Base-by-base conservation (phyloP, 2,329 filamentous ascomycete species). In the Fusarium sp. region DNA sequence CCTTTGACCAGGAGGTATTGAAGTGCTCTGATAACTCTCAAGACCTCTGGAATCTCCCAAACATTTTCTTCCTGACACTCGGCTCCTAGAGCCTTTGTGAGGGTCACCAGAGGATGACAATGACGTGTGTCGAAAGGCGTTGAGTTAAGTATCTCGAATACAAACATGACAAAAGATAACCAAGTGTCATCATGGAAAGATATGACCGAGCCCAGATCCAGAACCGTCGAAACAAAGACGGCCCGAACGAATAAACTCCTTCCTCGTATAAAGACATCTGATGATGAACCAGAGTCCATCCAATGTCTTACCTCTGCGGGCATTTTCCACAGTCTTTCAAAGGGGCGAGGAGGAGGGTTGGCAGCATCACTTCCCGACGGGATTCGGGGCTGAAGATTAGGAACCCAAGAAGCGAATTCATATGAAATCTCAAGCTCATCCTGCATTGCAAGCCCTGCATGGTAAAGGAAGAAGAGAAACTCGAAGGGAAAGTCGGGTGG, bases 371-470 rank as follows among this genome's bases (percentile, higher is more conserved):
- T 54, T 20, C 27, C 27, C 6, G 50, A 14, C 10, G 50, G 11
- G 6, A 31, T n/a, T 20, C 50, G 50, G 16, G 42, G 29, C 0
- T 37, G 22, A 6, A 69, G 42, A 13, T 64, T 69, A 4, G 37
- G 18, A 4, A 57, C 66, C 67, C 67, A 70, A 4, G 59, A 64
- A 5, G 66, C 40, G 10, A 69, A 20, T 4, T 35, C 20, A 5
- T 69, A 54, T 4, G 18, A 4, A 2, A 37, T 3, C 27, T n/a
- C 42, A 4, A 11, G 11, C 2, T 38, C 1, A 1, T 37, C 10
- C 4, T 18, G 27, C 0, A 2, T 16, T 0, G 1, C 27, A 5
- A 64, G 40, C 1, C 65, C 67, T 0, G 58, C 38, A 13, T 24
- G 9, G 3, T 11, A 14, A 14, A 69, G 67, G 16, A 70, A 64